Evolutionary conservation across 805 yeast species (phyloP).

Genomic region (Candida nonsorbophila): DNA sequence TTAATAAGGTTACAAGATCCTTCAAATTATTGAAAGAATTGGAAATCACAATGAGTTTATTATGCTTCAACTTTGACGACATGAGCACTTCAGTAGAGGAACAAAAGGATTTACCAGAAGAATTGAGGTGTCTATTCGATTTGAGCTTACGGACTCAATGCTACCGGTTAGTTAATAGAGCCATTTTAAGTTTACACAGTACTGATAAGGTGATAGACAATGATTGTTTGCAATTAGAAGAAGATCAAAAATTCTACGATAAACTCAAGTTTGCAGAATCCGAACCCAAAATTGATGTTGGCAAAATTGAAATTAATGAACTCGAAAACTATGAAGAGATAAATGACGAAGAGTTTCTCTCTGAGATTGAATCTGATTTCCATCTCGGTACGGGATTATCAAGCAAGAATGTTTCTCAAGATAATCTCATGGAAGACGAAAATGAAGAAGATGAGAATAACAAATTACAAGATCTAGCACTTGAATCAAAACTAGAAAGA

Average conservation of each 20-base stretch:
- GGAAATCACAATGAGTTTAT: constrained; percentile 78
- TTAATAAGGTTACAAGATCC: constrained; percentile 56
- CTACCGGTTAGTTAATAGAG: constrained; percentile 65
- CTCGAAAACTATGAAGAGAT: constrained; percentile 4
- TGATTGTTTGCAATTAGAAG: constrained; percentile 15
- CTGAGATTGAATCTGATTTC: constrained; percentile 1
- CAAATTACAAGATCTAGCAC: constrained; percentile 15
- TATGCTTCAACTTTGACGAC: constrained; percentile 47
- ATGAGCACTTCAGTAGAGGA: constrained; percentile 21
- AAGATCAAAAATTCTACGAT: constrained; percentile 9
- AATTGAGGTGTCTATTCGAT: constrained; percentile 52
- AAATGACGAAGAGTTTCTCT: not conserved
- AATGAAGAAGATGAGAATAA: constrained; percentile 16
- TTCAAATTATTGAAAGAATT: constrained; percentile 60
- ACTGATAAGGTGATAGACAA: constrained; percentile 14
- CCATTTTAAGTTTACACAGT: constrained; percentile 40
- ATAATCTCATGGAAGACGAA: constrained; percentile 3
- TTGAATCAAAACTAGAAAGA: constrained; percentile 44
- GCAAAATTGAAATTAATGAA: constrained; percentile 6
- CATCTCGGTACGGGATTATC: constrained; percentile 1
- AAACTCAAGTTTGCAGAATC: constrained; percentile 5
- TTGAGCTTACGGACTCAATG: constrained; percentile 58
- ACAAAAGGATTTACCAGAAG: constrained; percentile 46
- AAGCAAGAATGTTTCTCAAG: not conserved
- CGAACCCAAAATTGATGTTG: constrained; percentile 4